A percentile compares a stretch with the other conserved stretches of the same genome.
Conservation (phyloP, 768 basidiomycete genomes). For the Pleurotus tuber-regium region DNA sequence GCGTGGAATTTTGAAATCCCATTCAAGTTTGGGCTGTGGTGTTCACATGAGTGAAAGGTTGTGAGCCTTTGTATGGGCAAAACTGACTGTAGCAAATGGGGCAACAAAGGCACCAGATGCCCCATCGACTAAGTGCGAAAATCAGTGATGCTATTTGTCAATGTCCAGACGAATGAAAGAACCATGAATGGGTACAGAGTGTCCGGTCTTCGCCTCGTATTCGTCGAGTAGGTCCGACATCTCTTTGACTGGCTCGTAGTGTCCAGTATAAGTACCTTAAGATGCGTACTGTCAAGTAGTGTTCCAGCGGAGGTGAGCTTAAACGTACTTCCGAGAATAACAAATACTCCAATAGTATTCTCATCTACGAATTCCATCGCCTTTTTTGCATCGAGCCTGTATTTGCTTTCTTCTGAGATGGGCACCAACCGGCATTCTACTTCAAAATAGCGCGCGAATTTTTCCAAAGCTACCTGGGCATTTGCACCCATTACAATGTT, state of each 20-base stretch:
- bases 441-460: conserved; percentile 71
- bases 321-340: conserved; percentile 41
- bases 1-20: conserved; percentile 64
- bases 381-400: conserved; percentile 57
- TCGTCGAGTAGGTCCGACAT: conserved; percentile 74
- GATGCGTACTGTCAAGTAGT: conserved; percentile 25
- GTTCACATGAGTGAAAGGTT: conserved; percentile 35
- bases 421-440: conserved; percentile 60
- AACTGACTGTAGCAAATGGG: conserved; percentile 49
- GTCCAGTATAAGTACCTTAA: conserved; percentile 60
- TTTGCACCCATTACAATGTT: conserved; percentile 71
- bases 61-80: neutral
- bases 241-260: conserved; percentile 79
- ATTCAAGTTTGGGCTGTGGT: conserved; percentile 50
- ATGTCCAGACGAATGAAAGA: conserved; percentile 37
- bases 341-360: conserved; percentile 70
- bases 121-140: conserved; percentile 44
- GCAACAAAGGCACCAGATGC: conserved; percentile 69
- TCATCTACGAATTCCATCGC: conserved; percentile 69
- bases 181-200: conserved; percentile 68
- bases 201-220: conserved; percentile 59
- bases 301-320: too few relatives aligned
- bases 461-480: conserved; percentile 71
- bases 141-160: conserved; percentile 45
- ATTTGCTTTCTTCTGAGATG: conserved; percentile 47